Evolutionary conservation across 345 rosid species (phyloP), one percentile per base, ranked within the genome.

Genomic region (Psidium guajava): DNA sequence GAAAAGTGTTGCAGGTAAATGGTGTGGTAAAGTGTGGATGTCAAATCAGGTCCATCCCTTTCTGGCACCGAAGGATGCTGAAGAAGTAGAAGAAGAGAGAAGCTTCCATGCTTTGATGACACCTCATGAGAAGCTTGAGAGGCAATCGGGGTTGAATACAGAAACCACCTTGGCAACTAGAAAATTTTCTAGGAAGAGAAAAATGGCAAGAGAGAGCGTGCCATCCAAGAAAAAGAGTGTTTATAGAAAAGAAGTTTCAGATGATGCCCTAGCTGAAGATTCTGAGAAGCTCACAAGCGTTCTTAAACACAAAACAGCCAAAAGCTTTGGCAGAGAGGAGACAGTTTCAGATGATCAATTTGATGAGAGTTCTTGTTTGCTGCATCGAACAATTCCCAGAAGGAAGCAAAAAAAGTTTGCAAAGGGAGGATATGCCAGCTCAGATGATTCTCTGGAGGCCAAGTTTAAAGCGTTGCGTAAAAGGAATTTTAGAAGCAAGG

Each of bases 1-100:
- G 90, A 96, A 95, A 82, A 93, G 91, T 50, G 99, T 95, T 88
- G 99, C 88, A 4, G 99, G 98, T 54, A 97, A 92, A 92, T 97
- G 99, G 99, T 97, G 99, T 87, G 99, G 99, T 81, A 95, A 90
- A 88, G 96, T 95, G 88, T 97, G 99, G 98, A 97, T 94, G 98
- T 97, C 99, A 84, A 95, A 93, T 92, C 98, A 94, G 93, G 97
- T 96, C 87, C 99, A 97, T 89, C 92, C 97, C 44, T 89, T 95
- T 89, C 87, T 97, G 84, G 88, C 89, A 36, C 88, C 88, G 84
- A 84, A 84, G 88, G 95, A 93, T 89, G 82, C 90, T 50, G 93
- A 93, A 55, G 95, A 87, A 25, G 94, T 88, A 86, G 97, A 94
- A 52, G 90, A 86, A 87, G 98, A 93, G 82, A 88, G 87, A 86